Evolutionary conservation across 352 stramenopile species (phyloP).

Genomic region (Pythium angustatum): DNA sequence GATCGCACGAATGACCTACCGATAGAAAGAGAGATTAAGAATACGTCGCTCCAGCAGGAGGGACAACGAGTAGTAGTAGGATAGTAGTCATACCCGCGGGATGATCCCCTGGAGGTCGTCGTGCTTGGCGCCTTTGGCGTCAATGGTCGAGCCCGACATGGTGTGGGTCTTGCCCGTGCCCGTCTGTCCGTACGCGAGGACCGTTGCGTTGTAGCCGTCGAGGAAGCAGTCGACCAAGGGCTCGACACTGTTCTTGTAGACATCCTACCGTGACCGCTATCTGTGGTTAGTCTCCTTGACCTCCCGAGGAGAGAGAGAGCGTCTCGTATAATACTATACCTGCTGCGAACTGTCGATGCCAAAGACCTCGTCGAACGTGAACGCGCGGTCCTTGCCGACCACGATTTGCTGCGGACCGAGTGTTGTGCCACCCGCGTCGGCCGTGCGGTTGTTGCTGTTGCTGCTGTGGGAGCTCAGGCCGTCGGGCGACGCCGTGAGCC

Average conservation of each 20-base stretch:
- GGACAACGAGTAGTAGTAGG: background rate
- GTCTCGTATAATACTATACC: no score
- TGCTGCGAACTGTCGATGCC: constrained; percentile 68
- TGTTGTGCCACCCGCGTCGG: background rate
- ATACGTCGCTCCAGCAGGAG: background rate
- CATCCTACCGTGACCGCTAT: constrained; percentile 45
- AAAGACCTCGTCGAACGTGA: constrained; percentile 91
- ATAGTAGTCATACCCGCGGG: constrained; percentile 53
- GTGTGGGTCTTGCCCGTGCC: constrained; percentile 96
- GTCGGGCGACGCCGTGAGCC: constrained; percentile 52
- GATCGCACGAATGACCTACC: constrained; percentile 60
- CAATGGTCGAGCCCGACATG: constrained; percentile 77
- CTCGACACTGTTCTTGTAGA: constrained; percentile 69
- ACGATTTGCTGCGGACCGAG: constrained; percentile 70
- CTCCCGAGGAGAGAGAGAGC: no score
- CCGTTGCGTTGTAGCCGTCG: constrained; percentile 82
- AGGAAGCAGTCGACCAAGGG: constrained; percentile 78
- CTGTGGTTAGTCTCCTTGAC: no score
- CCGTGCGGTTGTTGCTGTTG: constrained; percentile 24
- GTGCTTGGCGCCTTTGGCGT: constrained; percentile 48
- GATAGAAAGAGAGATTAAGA: no score
- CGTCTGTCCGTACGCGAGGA: constrained; percentile 86
- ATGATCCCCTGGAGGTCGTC: constrained; percentile 81
- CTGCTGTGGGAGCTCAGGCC: constrained; percentile 44
- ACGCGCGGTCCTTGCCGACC: constrained; percentile 82